Evolutionary conservation across 371 early-diverging fungal species (phyloP), one percentile per base, ranked within the genome.

Genomic region (Umbelopsis sp.): DNA sequence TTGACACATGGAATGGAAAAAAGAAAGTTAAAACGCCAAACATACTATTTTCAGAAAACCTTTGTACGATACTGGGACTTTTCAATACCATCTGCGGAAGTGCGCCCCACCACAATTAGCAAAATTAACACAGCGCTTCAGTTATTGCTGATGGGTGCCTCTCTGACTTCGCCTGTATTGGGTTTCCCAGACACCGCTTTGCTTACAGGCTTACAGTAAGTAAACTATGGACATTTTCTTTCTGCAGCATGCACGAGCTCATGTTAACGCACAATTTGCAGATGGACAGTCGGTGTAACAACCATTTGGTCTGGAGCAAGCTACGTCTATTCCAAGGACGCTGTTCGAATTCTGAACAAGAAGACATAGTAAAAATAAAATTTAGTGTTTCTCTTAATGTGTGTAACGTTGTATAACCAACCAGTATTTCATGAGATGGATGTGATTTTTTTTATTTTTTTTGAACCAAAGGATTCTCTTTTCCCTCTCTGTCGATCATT

Each of bases 21-120:
- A 57, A 18, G 9, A 18, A 3, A 37, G 46, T 72, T 44, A 24
- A 48, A 62, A 38, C 52, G 45, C 50, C 64, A 22, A 45, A 44
- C 38, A 11, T 18, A 41, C 41, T 18, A 65, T 38, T 29, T 44
- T 52, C 73, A 91, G 89, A 96, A 94, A 87, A 96, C 97, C 4
- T 75, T 92, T 50, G 66, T 69, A 6, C 86, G 96, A 22, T 98
- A 94, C 73, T 97, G 91, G 83, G 96, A 98, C 74, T 84, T 94
- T 10, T 86, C 94, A 7, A 90, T 96, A 37, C 95, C 96, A 9
- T 94, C 96, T 3, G 95, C 94, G 2, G 93, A 94, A 73, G 92
- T 96, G 7, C 76, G 78, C 7, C 95, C 96, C 10, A 93, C 93
- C 0, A 63, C 75, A 46, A 87, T 95, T 50, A 91, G 92, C 80